Percentiles rank a stretch among this genome's conserved stretches.
phyloP scores from a whole-genome alignment of 345 rosid species.

The Cochlearia excelsa region DNA sequence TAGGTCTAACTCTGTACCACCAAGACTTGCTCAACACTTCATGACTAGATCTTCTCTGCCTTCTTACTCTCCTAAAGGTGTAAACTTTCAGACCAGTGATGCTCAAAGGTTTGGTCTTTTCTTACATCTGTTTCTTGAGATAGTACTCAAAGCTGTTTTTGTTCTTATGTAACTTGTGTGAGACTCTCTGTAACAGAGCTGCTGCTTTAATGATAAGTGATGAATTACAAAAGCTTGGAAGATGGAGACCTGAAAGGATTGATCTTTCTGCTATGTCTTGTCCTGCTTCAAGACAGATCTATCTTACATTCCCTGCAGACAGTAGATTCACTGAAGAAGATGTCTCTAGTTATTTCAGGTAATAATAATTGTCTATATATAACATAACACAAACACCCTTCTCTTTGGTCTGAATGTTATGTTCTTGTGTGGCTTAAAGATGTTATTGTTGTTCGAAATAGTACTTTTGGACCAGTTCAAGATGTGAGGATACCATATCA shows the following conservation, averaged over 20 bases:
- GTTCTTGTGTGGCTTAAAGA: constrained; percentile 14
- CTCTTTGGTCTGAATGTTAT: constrained; percentile 5
- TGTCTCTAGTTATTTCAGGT: constrained; percentile 90
- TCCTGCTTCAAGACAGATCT: constrained; percentile 95
- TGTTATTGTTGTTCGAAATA: constrained; percentile 25
- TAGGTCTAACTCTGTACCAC: constrained; percentile 76
- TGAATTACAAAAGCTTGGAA: constrained; percentile 58
- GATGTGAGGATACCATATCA: constrained; percentile 94
- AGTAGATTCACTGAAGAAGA: constrained; percentile 92
- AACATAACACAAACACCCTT: neutral
- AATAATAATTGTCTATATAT: neutral
- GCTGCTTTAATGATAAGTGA: constrained; percentile 74
- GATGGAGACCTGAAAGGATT: constrained; percentile 76
- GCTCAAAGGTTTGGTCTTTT: constrained; percentile 50
- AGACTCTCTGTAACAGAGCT: constrained; percentile 35
- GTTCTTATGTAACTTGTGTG: neutral
- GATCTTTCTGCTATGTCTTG: constrained; percentile 58
- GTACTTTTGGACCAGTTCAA: constrained; percentile 91
- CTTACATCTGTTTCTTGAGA: neutral
- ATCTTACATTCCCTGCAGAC: constrained; percentile 94
- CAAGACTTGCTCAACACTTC: constrained; percentile 65
- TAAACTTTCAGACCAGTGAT: constrained; percentile 42
- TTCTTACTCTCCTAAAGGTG: constrained; percentile 67
- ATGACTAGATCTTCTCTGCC: constrained; percentile 47
- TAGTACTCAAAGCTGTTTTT: neutral